These are phyloP conservation scores for Penicillium cataractarum DNA, from an alignment of 495 filamentous ascomycete species.

Conservation along the genomic window DNA sequence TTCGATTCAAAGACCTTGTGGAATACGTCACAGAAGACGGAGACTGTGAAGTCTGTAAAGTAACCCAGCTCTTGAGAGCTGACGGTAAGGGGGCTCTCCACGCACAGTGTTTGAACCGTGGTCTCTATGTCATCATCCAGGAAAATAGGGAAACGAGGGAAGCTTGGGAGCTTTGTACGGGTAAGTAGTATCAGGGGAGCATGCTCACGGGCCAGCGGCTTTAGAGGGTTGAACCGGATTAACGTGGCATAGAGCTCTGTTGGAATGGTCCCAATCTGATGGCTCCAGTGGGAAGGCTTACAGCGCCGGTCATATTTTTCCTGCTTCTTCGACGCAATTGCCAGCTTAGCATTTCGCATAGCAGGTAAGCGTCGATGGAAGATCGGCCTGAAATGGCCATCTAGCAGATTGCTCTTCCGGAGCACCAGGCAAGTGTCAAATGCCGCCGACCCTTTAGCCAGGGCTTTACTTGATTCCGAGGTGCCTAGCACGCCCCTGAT, in stretches of 20 bases:
- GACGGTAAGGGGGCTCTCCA: constrained; percentile 46
- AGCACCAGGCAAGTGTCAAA: constrained; percentile 82
- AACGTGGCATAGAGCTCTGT: constrained; percentile 64
- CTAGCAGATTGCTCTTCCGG: constrained; percentile 65
- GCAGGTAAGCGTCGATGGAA: constrained; percentile 74
- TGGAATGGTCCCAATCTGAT: constrained; percentile 53
- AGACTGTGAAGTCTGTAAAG: constrained; percentile 71
- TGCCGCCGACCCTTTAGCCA: constrained; percentile 89
- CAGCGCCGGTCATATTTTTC: constrained; percentile 73
- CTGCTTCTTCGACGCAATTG: constrained; percentile 74
- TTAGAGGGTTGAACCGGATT: constrained; percentile 60
- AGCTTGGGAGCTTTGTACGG: constrained; percentile 60
- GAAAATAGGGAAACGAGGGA: constrained; percentile 73
- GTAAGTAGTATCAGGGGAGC: constrained; percentile 74
- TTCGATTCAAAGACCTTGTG: constrained; percentile 78
- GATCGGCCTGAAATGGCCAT: constrained; percentile 72
- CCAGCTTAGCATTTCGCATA: constrained; percentile 91
- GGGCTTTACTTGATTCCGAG: constrained; percentile 63
- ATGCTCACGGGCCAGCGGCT: constrained; percentile 62
- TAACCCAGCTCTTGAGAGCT: constrained; percentile 43
- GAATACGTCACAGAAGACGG: constrained; percentile 83
- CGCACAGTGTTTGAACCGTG: constrained; percentile 50
- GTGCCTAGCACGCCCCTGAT: constrained; percentile 66
- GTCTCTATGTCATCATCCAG: constrained; percentile 65
- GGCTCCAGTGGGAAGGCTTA: constrained; percentile 81